Conservation (phyloP, 208 protist genomes). For the Acanthamoeba lugdunensis region DNA sequence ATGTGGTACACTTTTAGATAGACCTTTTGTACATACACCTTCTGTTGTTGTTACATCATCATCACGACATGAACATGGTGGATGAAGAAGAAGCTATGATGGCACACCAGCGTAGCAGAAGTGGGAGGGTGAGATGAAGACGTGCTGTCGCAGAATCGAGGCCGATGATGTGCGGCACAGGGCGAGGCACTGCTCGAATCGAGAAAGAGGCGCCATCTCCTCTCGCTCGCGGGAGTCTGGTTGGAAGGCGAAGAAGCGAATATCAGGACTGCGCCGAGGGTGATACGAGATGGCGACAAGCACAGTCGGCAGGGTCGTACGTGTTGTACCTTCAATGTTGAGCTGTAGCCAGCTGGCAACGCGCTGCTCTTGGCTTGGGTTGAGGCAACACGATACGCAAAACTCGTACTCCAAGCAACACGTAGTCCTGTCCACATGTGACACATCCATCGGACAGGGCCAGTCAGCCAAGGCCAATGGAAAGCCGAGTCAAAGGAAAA, state of each 20-base stretch:
- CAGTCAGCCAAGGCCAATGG: not conserved
- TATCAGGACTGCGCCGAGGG: too few species aligned
- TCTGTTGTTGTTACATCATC: too few species aligned
- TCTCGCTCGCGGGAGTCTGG: not conserved
- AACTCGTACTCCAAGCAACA: slow-evolving; percentile 59
- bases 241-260: not conserved
- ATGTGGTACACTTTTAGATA: too few species aligned
- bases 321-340: not conserved
- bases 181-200: slow-evolving; percentile 39
- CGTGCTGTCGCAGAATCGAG: slow-evolving; percentile 29
- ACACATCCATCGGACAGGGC: too few species aligned
- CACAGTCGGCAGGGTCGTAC: too few species aligned
- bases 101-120: slow-evolving; percentile 29
- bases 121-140: slow-evolving; percentile 34
- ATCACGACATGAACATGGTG: too few species aligned
- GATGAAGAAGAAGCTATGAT: not conserved
- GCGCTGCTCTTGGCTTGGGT: not conserved
- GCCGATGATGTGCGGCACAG: slow-evolving; percentile 37
- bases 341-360: not conserved
- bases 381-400: slow-evolving; percentile 57
- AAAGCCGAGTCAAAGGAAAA: not conserved
- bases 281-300: too few species aligned
- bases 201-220: not conserved
- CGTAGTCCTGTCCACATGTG: not conserved
- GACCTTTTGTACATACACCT: too few species aligned